These are phyloP conservation scores for Dioscorea dumetorum DNA, from an alignment of 106 monocot species.

Conservation along the genomic window DNA sequence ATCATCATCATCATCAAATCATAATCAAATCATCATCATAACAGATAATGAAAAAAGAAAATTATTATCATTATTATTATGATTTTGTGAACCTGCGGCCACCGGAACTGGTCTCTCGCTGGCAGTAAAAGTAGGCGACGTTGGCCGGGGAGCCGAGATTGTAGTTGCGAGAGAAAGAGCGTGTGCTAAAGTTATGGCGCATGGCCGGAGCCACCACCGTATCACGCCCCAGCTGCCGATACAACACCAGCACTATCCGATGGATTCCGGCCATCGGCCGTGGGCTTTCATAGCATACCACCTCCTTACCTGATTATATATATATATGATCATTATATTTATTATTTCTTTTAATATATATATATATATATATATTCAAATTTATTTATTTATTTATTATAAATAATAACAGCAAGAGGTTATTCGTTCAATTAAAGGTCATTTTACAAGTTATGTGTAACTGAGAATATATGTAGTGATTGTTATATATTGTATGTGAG, in stretches of 20 bases:
- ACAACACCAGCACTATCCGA: background rate
- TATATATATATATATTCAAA: too few species aligned
- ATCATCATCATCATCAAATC: too few species aligned
- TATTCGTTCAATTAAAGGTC: too few species aligned
- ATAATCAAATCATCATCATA: too few species aligned
- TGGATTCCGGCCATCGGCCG: background rate
- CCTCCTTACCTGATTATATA: background rate
- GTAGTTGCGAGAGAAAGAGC: background rate
- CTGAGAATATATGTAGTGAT: too few species aligned
- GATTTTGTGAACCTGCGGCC: background rate
- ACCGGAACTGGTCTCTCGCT: background rate
- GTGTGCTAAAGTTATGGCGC: background rate
- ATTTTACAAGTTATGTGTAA: too few species aligned
- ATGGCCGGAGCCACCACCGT: background rate
- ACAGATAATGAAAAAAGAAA: too few species aligned
- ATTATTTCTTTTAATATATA: background rate
- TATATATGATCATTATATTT: background rate
- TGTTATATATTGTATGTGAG: too few species aligned
- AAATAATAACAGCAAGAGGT: too few species aligned
- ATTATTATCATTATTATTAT: too few species aligned
- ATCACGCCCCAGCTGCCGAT: background rate
- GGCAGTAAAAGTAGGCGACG: slow-evolving; percentile 2
- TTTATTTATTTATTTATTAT: too few species aligned
- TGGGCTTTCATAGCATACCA: slow-evolving; percentile 2
- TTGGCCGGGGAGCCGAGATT: background rate